Evolutionary conservation across 352 stramenopile species (phyloP).

Genomic region (Phytophthora boehmeriae): DNA sequence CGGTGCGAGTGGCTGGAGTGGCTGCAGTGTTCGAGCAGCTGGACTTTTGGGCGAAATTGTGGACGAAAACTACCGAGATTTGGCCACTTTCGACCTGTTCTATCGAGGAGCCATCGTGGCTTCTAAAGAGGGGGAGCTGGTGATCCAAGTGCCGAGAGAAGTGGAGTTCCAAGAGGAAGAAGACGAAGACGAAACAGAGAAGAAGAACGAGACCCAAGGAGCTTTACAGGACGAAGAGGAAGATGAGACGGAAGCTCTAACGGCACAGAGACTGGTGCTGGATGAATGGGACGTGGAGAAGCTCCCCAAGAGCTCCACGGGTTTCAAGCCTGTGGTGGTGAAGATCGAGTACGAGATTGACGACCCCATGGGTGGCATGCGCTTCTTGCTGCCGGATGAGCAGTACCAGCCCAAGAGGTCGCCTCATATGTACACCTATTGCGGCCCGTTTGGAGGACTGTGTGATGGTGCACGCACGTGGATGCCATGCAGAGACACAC

Average conservation of each 20-base stretch:
- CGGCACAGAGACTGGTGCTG: constrained; percentile 48
- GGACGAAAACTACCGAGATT: constrained; percentile 79
- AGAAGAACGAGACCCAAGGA: constrained; percentile 29
- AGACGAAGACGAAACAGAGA: constrained; percentile 42
- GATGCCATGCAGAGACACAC: constrained; percentile 85
- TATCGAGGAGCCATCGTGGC: constrained; percentile 86
- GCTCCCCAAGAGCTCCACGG: constrained; percentile 68
- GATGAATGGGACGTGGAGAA: constrained; percentile 77
- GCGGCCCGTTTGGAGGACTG: constrained; percentile 77
- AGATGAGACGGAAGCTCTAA: constrained; percentile 39
- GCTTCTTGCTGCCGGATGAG: constrained; percentile 77
- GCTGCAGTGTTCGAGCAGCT: constrained; percentile 77
- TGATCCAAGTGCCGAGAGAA: constrained; percentile 72
- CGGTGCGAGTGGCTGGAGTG: constrained; percentile 63
- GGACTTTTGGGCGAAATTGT: constrained; percentile 81
- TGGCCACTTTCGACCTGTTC: constrained; percentile 85
- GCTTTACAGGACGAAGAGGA: constrained; percentile 33
- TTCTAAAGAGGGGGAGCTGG: constrained; percentile 82
- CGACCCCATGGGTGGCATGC: constrained; percentile 63
- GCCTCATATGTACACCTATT: constrained; percentile 90
- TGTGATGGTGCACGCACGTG: constrained; percentile 84
- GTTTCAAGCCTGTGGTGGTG: constrained; percentile 72
- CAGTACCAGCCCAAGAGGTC: constrained; percentile 69
- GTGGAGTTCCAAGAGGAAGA: constrained; percentile 64
- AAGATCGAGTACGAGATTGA: constrained; percentile 83